Evolutionary conservation across 345 rosid genomes (phyloP).

Genomic region (Viola odorata): DNA sequence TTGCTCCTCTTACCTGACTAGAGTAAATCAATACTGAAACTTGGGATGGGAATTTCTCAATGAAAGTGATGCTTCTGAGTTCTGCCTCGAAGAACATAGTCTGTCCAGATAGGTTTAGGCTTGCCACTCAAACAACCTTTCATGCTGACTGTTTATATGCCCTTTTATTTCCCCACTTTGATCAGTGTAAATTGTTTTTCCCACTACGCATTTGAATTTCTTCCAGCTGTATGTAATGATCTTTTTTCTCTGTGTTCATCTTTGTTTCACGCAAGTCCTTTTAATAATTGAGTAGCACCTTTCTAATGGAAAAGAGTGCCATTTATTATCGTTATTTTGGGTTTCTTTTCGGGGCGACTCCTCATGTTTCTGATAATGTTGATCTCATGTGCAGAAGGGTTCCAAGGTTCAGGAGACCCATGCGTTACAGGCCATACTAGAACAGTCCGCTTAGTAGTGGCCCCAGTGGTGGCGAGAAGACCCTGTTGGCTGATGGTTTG

Average conservation of each 20-base stretch:
- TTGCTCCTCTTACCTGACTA: no score
- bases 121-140: not conserved
- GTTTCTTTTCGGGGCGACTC: not conserved
- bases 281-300: not conserved
- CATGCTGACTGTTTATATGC: not conserved
- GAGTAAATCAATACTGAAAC: no score
- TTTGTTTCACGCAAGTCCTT: not conserved
- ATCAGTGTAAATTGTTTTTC: not conserved
- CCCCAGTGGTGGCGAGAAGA: constrained; percentile 8
- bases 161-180: not conserved
- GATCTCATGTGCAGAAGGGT: constrained; percentile 61
- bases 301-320: not conserved
- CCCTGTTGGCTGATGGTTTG: constrained; percentile 3
- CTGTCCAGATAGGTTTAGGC: no score
- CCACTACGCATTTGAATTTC: not conserved
- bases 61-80: no score
- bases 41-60: no score
- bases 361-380: not conserved
- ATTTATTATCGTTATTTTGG: not conserved
- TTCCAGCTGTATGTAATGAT: not conserved
- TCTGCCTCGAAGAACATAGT: no score
- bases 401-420: constrained; percentile 89
- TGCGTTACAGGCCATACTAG: constrained; percentile 89
- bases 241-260: not conserved
- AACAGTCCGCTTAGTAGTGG: not conserved